Conservation (phyloP, 2,329 filamentous ascomycete genomes). For the Cryphonectria parasitica region DNA sequence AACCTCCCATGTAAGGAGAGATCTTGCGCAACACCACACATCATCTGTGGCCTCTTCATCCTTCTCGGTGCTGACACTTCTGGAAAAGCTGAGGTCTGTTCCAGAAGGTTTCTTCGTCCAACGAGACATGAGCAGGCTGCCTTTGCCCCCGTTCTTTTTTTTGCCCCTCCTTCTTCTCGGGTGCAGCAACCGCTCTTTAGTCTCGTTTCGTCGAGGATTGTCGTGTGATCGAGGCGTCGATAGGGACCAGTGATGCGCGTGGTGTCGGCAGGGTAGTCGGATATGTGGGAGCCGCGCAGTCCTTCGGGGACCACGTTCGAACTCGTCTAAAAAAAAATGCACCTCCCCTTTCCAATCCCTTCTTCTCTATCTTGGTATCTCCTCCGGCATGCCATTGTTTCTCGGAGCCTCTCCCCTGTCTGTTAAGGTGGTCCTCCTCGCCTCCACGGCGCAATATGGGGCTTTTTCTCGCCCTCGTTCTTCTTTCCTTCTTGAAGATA, state of each 20-base stretch:
- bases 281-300: constrained; percentile 23
- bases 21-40: constrained; percentile 10
- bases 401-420: not conserved
- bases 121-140: not conserved
- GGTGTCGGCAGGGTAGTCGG: constrained; percentile 23
- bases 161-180: not conserved
- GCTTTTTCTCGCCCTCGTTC: not conserved
- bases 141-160: not conserved
- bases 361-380: constrained; percentile 19
- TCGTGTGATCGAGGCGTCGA: constrained; percentile 9
- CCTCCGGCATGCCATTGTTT: not conserved
- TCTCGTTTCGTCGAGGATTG: not conserved
- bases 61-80: constrained; percentile 12
- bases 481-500: not conserved
- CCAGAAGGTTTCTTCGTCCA: not conserved
- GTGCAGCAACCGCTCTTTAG: not conserved
- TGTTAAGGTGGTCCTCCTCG: not conserved
- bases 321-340: constrained; percentile 24
- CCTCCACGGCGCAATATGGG: not conserved
- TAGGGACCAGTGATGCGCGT: constrained; percentile 13
- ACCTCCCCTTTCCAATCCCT: constrained; percentile 3
- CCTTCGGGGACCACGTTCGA: constrained; percentile 21
- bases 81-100: not conserved
- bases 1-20: constrained; percentile 26
- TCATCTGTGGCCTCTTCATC: constrained; percentile 2